Evolutionary conservation across 2,329 filamentous ascomycete genomes (phyloP).

Genomic region (Aspergillus novoparasiticus): DNA sequence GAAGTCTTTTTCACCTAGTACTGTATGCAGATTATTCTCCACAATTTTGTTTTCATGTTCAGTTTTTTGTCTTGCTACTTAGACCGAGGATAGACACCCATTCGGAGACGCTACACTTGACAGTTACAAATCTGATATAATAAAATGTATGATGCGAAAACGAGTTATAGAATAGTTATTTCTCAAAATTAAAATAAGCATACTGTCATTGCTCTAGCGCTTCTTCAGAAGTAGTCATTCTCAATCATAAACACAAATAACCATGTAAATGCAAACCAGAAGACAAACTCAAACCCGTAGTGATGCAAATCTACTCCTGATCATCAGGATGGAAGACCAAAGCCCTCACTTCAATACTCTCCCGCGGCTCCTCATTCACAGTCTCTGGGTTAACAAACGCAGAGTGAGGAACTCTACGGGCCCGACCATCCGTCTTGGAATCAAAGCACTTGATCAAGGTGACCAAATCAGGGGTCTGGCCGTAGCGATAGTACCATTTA

Average conservation of each 20-base stretch:
- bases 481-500: conserved; percentile 57
- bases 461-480: conserved; percentile 56
- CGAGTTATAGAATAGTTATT: neutral
- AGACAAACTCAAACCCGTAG: neutral
- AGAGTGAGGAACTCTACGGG: conserved; percentile 58
- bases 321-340: conserved; percentile 55
- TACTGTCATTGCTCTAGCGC: neutral
- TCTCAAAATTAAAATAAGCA: neutral
- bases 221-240: neutral
- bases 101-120: neutral
- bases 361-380: conserved; percentile 38
- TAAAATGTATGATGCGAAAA: neutral
- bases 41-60: neutral
- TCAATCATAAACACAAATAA: neutral
- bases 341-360: conserved; percentile 61
- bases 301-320: conserved; percentile 19
- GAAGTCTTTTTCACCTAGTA: neutral
- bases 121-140: neutral
- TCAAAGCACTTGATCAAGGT: conserved; percentile 66
- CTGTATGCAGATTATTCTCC: neutral
- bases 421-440: conserved; percentile 57
- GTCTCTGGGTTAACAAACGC: conserved; percentile 57
- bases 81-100: neutral
- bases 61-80: neutral
- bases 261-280: neutral